Evolutionary conservation across 441 rosid genomes (phyloP).

Genomic region (Adansonia gregorii): DNA sequence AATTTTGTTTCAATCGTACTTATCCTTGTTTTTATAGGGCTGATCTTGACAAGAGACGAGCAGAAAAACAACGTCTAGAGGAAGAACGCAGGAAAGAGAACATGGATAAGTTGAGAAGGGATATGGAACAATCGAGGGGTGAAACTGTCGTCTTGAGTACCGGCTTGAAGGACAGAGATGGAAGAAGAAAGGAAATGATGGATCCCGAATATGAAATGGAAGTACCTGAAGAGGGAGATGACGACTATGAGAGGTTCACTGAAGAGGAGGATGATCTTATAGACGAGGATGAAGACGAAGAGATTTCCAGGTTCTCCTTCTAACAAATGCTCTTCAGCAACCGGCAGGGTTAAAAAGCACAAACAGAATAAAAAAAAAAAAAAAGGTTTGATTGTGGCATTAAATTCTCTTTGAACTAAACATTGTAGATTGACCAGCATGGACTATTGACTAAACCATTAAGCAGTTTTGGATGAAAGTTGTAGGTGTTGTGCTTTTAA

Average conservation of each 20-base stretch:
- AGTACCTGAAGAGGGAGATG: constrained; percentile 49
- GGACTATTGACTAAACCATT: background rate
- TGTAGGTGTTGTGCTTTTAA: background rate
- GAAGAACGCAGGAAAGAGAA: constrained; percentile 64
- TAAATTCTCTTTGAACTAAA: background rate
- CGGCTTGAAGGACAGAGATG: constrained; percentile 59
- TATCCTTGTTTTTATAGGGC: constrained; percentile 51
- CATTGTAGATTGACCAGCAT: background rate
- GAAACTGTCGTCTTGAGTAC: constrained; percentile 85
- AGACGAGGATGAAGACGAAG: constrained; percentile 80
- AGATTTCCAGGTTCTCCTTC: constrained; percentile 54
- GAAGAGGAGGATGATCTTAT: constrained; percentile 58
- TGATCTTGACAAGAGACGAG: constrained; percentile 85
- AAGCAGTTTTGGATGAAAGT: constrained; percentile 3
- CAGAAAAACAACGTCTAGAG: constrained; percentile 76
- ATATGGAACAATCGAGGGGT: constrained; percentile 85
- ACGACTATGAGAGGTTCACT: constrained; percentile 36
- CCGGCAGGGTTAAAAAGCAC: background rate
- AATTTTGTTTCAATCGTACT: background rate
- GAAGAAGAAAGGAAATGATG: constrained; percentile 37
- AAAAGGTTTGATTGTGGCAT: background rate
- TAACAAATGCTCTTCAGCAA: constrained; percentile 26
- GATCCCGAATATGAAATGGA: constrained; percentile 45
- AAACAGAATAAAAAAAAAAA: background rate
- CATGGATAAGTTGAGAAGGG: constrained; percentile 80